A percentile compares a stretch with the other conserved stretches of the same genome.
Conservation (phyloP, 768 basidiomycete genomes). For the Amanita inopinata region DNA sequence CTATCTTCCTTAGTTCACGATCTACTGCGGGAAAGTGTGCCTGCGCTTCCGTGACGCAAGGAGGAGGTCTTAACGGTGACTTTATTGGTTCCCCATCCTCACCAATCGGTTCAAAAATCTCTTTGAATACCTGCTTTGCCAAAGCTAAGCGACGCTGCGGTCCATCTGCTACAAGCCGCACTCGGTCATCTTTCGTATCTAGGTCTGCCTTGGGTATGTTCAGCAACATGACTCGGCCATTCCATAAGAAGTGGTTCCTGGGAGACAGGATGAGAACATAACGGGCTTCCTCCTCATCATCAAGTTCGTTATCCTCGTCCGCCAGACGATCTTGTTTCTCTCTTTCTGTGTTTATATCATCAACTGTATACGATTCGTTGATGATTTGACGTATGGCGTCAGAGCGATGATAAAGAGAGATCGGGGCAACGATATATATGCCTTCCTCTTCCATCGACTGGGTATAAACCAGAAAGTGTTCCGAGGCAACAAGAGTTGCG, state of each 20-base stretch:
- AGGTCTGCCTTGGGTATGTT: constrained; percentile 71
- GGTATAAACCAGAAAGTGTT: constrained; percentile 93
- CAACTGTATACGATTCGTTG: constrained; percentile 74
- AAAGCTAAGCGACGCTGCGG: constrained; percentile 62
- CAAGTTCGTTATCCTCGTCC: constrained; percentile 17
- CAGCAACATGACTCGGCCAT: constrained; percentile 75
- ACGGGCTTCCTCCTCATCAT: constrained; percentile 48
- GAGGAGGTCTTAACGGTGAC: constrained; percentile 34
- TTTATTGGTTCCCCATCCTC: constrained; percentile 37
- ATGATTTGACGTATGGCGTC: constrained; percentile 74
- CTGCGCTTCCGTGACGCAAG: constrained; percentile 66
- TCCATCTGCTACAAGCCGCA: constrained; percentile 89
- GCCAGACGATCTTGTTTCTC: constrained; percentile 21
- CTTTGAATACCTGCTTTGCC: constrained; percentile 71
- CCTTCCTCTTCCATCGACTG: constrained; percentile 81
- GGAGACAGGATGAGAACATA: constrained; percentile 88
- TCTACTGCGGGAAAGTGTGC: constrained; percentile 89
- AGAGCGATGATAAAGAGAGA: constrained; percentile 63
- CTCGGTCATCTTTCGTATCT: constrained; percentile 76
- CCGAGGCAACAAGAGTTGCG: constrained; percentile 65
- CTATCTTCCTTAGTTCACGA: constrained; percentile 82
- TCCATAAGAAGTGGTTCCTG: constrained; percentile 82
- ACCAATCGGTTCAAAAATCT: constrained; percentile 50
- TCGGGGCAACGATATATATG: constrained; percentile 81
- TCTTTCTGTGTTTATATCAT: constrained; percentile 49